These are phyloP conservation scores for Lichenothelia convexa DNA, from an alignment of 495 filamentous ascomycete genomes.

Conservation along the genomic window DNA sequence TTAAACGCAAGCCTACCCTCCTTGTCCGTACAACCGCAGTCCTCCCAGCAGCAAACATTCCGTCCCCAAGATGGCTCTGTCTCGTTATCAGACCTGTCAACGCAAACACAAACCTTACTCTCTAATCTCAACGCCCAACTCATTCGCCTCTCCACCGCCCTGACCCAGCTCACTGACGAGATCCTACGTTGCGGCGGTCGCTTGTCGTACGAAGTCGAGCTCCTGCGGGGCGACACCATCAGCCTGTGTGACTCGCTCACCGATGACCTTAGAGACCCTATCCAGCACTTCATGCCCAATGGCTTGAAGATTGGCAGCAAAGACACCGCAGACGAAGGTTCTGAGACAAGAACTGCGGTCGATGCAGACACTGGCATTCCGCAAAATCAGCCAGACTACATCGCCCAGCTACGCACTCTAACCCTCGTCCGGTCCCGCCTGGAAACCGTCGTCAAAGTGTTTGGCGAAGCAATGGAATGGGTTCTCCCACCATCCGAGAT, in stretches of 20 bases:
- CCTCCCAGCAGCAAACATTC: too few species aligned
- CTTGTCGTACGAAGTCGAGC: slow-evolving; percentile 86
- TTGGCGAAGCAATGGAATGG: slow-evolving; percentile 88
- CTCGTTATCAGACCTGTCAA: slow-evolving; percentile 55
- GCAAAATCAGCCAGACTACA: slow-evolving; percentile 42
- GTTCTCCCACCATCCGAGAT: slow-evolving; percentile 61
- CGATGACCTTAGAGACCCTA: slow-evolving; percentile 48
- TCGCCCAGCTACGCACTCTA: slow-evolving; percentile 63
- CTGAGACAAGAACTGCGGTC: background rate
- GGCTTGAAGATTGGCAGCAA: background rate
- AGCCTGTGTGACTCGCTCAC: slow-evolving; percentile 58
- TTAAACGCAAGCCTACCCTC: slow-evolving; percentile 59
- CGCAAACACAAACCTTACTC: slow-evolving; percentile 66
- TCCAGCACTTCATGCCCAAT: slow-evolving; percentile 45
- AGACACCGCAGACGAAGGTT: background rate
- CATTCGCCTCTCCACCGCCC: slow-evolving; percentile 56
- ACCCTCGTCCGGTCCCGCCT: slow-evolving; percentile 63
- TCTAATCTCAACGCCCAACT: slow-evolving; percentile 79
- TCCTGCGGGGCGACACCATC: slow-evolving; percentile 70
- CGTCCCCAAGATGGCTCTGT: too few species aligned
- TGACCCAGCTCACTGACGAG: slow-evolving; percentile 84
- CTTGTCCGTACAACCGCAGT: slow-evolving; percentile 27
- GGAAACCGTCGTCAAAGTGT: slow-evolving; percentile 70
- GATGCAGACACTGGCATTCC: slow-evolving; percentile 7
- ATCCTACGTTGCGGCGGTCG: slow-evolving; percentile 74